A percentile compares a stretch with the other conserved stretches of the same genome.
phyloP scores from a whole-genome alignment of 1,284 basidiomycete species.

The Sparassis latifolia region DNA sequence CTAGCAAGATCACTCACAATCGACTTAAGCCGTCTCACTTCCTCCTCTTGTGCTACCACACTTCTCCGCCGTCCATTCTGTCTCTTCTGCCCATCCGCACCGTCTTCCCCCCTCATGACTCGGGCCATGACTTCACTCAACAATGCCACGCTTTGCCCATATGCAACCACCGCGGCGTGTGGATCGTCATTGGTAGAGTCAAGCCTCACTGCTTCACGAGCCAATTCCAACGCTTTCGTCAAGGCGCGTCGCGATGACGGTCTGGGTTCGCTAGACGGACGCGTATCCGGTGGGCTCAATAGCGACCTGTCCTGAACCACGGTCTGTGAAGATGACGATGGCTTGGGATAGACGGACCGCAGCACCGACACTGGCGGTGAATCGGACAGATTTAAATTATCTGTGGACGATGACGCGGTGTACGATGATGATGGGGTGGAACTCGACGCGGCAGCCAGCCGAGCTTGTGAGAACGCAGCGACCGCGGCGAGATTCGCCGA shows the following conservation, averaged over 20 bases:
- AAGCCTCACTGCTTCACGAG: conserved; percentile 73
- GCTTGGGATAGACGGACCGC: conserved; percentile 19
- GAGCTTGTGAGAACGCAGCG: conserved; percentile 52
- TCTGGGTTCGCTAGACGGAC: conserved; percentile 23
- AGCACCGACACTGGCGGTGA: conserved; percentile 38
- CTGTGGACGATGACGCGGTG: conserved; percentile 31
- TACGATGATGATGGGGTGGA: conserved; percentile 22
- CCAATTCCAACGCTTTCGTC: conserved; percentile 74
- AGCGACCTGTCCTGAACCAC: conserved; percentile 36
- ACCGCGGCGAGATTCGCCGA: conserved; percentile 53
- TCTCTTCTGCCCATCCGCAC: conserved; percentile 49
- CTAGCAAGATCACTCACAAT: conserved; percentile 51
- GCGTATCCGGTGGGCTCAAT: conserved; percentile 39
- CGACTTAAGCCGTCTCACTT: conserved; percentile 71
- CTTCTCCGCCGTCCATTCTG: conserved; percentile 61
- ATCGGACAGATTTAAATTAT: conserved; percentile 45
- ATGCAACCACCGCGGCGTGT: conserved; percentile 72
- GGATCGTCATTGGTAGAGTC: conserved; percentile 80
- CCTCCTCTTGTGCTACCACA: conserved; percentile 79
- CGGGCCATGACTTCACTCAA: conserved; percentile 84
- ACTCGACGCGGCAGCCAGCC: conserved; percentile 36
- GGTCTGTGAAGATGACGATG: conserved; percentile 26
- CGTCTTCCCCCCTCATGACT: conserved; percentile 76
- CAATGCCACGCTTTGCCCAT: conserved; percentile 74
- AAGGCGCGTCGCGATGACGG: conserved; percentile 75